Evolutionary conservation across 2,329 filamentous ascomycete species (phyloP).

Genomic region (Ascocoryne sarcoides): DNA sequence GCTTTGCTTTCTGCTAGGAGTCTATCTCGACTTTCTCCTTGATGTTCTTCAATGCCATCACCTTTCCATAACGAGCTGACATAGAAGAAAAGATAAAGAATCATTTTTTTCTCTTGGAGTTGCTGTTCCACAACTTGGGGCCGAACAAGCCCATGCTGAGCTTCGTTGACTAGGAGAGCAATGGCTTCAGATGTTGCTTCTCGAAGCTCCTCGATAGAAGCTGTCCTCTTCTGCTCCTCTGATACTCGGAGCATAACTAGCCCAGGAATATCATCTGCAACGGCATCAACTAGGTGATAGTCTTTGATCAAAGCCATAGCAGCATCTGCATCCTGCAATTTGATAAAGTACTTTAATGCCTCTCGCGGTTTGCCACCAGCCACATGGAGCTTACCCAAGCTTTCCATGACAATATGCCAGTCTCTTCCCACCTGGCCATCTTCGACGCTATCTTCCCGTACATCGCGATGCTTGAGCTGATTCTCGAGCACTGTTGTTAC

Average conservation of each 20-base stretch:
- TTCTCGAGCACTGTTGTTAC: conserved; percentile 74
- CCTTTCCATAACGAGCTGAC: conserved; percentile 78
- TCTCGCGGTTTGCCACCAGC: conserved; percentile 74
- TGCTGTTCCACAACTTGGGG: conserved; percentile 72
- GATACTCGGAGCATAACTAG: conserved; percentile 84
- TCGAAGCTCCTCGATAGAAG: conserved; percentile 63
- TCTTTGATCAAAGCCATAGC: conserved; percentile 81
- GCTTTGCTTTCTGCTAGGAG: conserved; percentile 51
- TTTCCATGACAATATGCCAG: conserved; percentile 84
- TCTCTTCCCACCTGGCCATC: conserved; percentile 65
- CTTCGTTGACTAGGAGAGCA: conserved; percentile 79
- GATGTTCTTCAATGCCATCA: conserved; percentile 49
- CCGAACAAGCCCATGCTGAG: conserved; percentile 76
- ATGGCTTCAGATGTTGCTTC: conserved; percentile 77
- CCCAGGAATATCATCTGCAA: conserved; percentile 81
- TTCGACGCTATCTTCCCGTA: conserved; percentile 67
- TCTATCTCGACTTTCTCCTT: conserved; percentile 45
- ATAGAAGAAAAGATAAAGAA: conserved; percentile 86
- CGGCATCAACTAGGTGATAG: conserved; percentile 80
- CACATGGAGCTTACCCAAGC: conserved; percentile 76
- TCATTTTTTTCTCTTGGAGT: conserved; percentile 56
- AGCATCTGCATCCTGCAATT: conserved; percentile 82
- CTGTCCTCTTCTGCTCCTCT: conserved; percentile 55
- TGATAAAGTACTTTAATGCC: conserved; percentile 81
- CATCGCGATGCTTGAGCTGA: conserved; percentile 67